These are phyloP conservation scores for Plenodomus tracheiphilus DNA, from an alignment of 2,329 filamentous ascomycete species.

Conservation along the genomic window DNA sequence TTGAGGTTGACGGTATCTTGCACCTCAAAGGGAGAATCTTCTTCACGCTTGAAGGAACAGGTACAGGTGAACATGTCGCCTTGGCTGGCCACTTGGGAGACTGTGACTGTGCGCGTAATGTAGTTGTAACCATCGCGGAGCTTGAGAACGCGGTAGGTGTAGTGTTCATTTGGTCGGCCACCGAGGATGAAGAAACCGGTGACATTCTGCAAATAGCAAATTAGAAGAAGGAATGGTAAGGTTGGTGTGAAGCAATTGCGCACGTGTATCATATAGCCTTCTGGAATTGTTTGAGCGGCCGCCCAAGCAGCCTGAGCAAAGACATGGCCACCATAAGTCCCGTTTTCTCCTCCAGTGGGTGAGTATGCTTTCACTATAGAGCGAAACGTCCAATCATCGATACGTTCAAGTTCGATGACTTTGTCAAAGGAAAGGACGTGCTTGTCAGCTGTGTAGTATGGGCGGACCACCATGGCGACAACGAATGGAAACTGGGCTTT, in stretches of 20 bases:
- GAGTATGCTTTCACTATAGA: conserved; percentile 48
- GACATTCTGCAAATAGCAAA: conserved; percentile 47
- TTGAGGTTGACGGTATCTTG: conserved; percentile 44
- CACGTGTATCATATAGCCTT: conserved; percentile 58
- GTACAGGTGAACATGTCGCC: conserved; percentile 57
- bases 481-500: not conserved
- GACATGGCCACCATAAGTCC: conserved; percentile 60
- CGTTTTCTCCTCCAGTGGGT: conserved; percentile 45
- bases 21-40: conserved; percentile 35
- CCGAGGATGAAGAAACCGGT: conserved; percentile 57
- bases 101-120: conserved; percentile 56
- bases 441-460: conserved; percentile 28
- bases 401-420: conserved; percentile 47
- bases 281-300: conserved; percentile 56
- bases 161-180: conserved; percentile 53
- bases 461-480: conserved; percentile 26
- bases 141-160: conserved; percentile 55
- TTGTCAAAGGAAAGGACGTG: conserved; percentile 45
- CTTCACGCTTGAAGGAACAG: conserved; percentile 56
- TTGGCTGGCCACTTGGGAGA: conserved; percentile 51
- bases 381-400: conserved; percentile 46
- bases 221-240: not conserved
- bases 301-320: conserved; percentile 62
- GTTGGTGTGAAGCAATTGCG: not conserved
- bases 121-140: conserved; percentile 58